A percentile compares a stretch with the other conserved stretches of the same genome.
These are phyloP conservation scores for Zasmidium angulare DNA, from an alignment of 2,329 filamentous ascomycete genomes.

Conservation along the genomic window DNA sequence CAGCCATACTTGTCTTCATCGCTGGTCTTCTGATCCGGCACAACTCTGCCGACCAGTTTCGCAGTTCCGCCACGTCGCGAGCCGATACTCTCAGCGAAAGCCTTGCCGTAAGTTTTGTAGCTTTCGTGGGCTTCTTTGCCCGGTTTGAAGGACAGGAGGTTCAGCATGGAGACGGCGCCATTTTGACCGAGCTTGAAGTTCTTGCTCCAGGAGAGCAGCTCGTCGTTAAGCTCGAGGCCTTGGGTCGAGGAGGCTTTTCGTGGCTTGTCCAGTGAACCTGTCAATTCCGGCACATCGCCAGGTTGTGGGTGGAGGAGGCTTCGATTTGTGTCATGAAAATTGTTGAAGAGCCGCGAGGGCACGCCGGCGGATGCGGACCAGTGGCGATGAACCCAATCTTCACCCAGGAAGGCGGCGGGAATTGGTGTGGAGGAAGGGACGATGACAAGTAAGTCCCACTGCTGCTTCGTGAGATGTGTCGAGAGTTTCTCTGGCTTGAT, in stretches of 20 bases:
- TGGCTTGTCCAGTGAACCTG: constrained; percentile 32
- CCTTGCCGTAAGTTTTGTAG: constrained; percentile 60
- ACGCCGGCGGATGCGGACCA: constrained; percentile 43
- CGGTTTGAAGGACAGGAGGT: constrained; percentile 58
- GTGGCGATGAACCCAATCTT: constrained; percentile 29
- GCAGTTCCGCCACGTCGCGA: constrained; percentile 55
- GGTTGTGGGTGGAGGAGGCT: constrained; percentile 39
- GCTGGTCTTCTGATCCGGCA: constrained; percentile 35
- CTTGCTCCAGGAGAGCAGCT: constrained; percentile 53
- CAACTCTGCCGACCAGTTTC: constrained; percentile 62
- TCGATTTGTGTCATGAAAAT: constrained; percentile 37
- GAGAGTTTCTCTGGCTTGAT: constrained; percentile 48
- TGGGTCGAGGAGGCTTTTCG: constrained; percentile 42
- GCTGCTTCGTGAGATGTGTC: constrained; percentile 41
- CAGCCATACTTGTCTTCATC: constrained; percentile 41
- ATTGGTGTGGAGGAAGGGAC: constrained; percentile 32
- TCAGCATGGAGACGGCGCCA: constrained; percentile 61
- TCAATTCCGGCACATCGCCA: constrained; percentile 38
- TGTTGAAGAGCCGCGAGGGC: constrained; percentile 44
- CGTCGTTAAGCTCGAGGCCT: constrained; percentile 55
- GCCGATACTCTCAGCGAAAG: constrained; percentile 52
- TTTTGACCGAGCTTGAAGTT: constrained; percentile 34
- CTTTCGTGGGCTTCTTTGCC: constrained; percentile 48
- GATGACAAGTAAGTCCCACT: constrained; percentile 53
- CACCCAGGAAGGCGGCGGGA: constrained; percentile 21